phyloP scores from a whole-genome alignment of 371 early-diverging fungal genomes.

The Capillidium heterosporum region DNA sequence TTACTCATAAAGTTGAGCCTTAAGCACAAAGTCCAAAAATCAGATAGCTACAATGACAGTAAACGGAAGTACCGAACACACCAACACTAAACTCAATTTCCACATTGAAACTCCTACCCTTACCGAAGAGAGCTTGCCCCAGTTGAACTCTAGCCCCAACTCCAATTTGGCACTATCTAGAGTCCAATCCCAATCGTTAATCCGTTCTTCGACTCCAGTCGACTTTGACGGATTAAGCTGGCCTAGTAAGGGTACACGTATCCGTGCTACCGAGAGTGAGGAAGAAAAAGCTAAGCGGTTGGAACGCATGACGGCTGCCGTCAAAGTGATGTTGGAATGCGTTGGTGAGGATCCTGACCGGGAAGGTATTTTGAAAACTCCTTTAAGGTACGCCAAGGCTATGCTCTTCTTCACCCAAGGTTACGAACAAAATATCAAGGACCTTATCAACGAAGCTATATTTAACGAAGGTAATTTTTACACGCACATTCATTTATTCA shows the following conservation, averaged over 20 bases:
- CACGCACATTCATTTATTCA: no score
- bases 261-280: constrained; percentile 55
- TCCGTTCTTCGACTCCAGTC: constrained; percentile 5
- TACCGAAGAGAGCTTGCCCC: no score
- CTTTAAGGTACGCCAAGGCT: constrained; percentile 92
- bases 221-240: constrained; percentile 28
- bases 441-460: constrained; percentile 75
- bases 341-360: constrained; percentile 93
- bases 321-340: constrained; percentile 71
- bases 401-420: constrained; percentile 93
- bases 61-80: no score
- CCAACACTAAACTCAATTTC: no score
- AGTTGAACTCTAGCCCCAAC: no score
- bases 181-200: background rate
- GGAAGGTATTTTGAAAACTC: constrained; percentile 90
- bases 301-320: constrained; percentile 63
- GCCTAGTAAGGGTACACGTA: constrained; percentile 45
- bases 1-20: no score
- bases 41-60: no score
- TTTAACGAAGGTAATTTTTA: constrained; percentile 70
- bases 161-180: no score
- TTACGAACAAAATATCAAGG: constrained; percentile 72
- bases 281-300: constrained; percentile 46
- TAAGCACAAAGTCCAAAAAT: no score
- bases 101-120: no score